These are phyloP conservation scores for Talaromyces funiculosus DNA, from an alignment of 2,329 filamentous ascomycete genomes.

Conservation along the genomic window DNA sequence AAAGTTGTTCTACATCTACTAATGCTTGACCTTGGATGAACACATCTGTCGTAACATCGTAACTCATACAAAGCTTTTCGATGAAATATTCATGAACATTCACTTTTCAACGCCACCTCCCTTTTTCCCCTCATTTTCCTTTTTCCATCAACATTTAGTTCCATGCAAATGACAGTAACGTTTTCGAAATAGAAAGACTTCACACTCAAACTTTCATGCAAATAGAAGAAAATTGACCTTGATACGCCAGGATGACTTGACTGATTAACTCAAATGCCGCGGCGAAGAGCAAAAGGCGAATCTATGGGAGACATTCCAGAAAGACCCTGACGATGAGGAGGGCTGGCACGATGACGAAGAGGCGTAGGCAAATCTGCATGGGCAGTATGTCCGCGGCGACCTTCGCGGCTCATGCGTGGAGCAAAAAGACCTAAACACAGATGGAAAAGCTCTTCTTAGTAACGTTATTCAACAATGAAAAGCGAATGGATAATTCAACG, in stretches of 20 bases:
- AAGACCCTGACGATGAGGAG: slow-evolving; percentile 6
- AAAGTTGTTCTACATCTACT: background rate
- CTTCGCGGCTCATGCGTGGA: slow-evolving; percentile 67
- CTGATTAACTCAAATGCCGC: background rate
- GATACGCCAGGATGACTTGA: background rate
- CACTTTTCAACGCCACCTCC: background rate
- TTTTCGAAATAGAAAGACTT: background rate
- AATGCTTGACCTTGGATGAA: background rate
- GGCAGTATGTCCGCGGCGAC: slow-evolving; percentile 2
- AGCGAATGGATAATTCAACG: slow-evolving; percentile 28
- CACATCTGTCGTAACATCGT: background rate
- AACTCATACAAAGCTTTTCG: background rate
- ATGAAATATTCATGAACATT: background rate
- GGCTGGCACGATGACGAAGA: slow-evolving; percentile 2
- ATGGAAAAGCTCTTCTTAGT: slow-evolving; percentile 12
- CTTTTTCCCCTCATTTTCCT: background rate
- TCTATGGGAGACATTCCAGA: slow-evolving; percentile 2
- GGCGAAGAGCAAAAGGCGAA: slow-evolving; percentile 5
- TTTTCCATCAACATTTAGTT: background rate
- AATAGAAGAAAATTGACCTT: background rate
- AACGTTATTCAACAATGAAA: background rate
- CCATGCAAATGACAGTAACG: background rate
- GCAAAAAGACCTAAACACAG: slow-evolving; percentile 64
- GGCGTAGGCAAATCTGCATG: background rate
- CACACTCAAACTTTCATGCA: background rate